Conservation (phyloP, 441 rosid species). For the Populus trichocarpa region DNA sequence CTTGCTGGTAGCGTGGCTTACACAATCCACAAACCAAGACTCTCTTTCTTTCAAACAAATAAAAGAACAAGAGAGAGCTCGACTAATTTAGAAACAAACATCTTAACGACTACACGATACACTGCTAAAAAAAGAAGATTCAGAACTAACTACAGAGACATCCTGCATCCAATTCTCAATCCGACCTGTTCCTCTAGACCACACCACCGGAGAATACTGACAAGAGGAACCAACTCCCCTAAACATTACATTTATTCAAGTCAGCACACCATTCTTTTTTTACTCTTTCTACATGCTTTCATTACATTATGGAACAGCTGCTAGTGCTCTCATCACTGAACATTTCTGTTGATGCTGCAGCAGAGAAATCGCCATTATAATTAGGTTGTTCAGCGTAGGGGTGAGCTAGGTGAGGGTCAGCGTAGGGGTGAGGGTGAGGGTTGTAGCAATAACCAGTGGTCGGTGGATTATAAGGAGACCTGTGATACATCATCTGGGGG, state of each 20-base stretch:
- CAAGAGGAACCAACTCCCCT: constrained; percentile 16
- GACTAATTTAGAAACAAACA: not conserved
- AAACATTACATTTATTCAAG: constrained; percentile 9
- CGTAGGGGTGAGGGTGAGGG: constrained; percentile 14
- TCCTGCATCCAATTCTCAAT: constrained; percentile 4
- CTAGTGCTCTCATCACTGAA: constrained; percentile 48
- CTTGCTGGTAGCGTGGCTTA: not conserved
- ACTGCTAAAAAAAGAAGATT: not conserved
- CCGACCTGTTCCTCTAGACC: constrained; percentile 2
- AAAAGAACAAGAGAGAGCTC: not conserved
- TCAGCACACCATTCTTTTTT: not conserved
- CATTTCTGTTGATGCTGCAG: constrained; percentile 31
- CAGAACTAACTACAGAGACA: constrained; percentile 3
- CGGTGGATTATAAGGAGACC: constrained; percentile 53
- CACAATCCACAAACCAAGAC: not conserved
- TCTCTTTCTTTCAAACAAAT: not conserved
- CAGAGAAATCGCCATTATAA: constrained; percentile 25
- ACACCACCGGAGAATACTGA: constrained; percentile 8
- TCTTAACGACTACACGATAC: constrained; percentile 24
- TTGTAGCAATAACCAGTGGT: constrained; percentile 58
- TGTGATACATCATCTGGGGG: constrained; percentile 69
- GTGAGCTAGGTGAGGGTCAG: constrained; percentile 6
- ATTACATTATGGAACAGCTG: constrained; percentile 57
- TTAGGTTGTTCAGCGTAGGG: constrained; percentile 18
- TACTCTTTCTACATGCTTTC: not conserved